A percentile compares a stretch with the other conserved stretches of the same genome.
Conservation (phyloP, 495 filamentous ascomycete genomes). For the Penicillium bialowiezense region DNA sequence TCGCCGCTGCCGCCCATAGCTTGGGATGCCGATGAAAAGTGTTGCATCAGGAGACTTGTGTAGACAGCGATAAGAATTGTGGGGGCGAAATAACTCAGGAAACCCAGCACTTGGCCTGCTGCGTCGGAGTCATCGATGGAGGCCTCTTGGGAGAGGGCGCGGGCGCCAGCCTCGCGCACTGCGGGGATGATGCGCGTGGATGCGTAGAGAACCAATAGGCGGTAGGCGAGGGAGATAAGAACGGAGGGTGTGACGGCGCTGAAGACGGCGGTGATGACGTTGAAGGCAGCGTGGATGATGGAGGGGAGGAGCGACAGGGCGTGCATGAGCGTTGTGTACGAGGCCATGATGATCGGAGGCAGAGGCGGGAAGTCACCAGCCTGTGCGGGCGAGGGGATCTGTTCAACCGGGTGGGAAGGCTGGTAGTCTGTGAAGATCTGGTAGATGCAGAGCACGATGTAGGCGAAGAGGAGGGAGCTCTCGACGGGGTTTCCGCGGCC, state of each 20-base stretch:
- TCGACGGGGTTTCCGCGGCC: conserved; percentile 95
- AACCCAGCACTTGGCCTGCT: conserved; percentile 70
- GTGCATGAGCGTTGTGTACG: conserved; percentile 85
- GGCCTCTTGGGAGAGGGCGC: conserved; percentile 77
- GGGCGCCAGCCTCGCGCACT: conserved; percentile 78
- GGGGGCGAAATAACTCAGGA: conserved; percentile 89
- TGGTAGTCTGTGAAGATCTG: conserved; percentile 99
- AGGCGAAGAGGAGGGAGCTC: conserved; percentile 92
- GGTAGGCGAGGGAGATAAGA: conserved; percentile 88
- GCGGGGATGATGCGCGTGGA: conserved; percentile 96
- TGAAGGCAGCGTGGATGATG: conserved; percentile 78
- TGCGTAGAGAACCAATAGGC: conserved; percentile 89
- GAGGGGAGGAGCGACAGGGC: conserved; percentile 79
- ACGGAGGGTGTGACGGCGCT: conserved; percentile 93
- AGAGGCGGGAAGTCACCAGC: conserved; percentile 86
- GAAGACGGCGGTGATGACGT: conserved; percentile 83
- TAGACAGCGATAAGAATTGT: conserved; percentile 92
- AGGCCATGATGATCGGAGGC: conserved; percentile 97
- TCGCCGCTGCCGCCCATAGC: conserved; percentile 63
- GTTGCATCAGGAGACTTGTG: conserved; percentile 93
- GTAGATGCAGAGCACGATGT: conserved; percentile 94
- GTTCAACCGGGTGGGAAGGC: conserved; percentile 62
- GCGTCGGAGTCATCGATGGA: conserved; percentile 81
- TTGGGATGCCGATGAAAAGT: conserved; percentile 72
- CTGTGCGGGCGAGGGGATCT: conserved; percentile 51